Percentiles rank a stretch among this genome's conserved stretches.
phyloP scores from a whole-genome alignment of 495 filamentous ascomycete species.

The Hyaloscypha bicolor region DNA sequence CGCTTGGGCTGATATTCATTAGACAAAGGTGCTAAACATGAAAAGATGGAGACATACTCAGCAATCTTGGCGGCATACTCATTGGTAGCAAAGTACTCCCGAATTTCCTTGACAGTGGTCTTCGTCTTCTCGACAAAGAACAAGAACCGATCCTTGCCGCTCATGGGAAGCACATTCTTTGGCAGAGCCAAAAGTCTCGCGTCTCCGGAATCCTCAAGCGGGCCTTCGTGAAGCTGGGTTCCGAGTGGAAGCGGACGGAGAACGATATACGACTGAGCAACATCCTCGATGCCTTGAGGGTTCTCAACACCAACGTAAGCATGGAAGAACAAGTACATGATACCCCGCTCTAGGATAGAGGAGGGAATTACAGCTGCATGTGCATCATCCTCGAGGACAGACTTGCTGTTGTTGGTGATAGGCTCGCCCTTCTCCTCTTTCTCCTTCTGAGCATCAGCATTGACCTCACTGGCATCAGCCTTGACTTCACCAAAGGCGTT shows the following conservation, averaged over 20 bases:
- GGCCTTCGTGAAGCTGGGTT: slow-evolving; percentile 63
- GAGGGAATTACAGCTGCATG: slow-evolving; percentile 63
- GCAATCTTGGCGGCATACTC: slow-evolving; percentile 79
- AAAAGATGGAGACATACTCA: slow-evolving; percentile 41
- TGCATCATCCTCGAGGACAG: slow-evolving; percentile 31
- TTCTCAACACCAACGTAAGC: slow-evolving; percentile 74
- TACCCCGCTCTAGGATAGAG: slow-evolving; percentile 86
- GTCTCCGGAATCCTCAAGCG: slow-evolving; percentile 64
- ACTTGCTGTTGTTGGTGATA: slow-evolving; percentile 15
- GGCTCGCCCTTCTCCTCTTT: slow-evolving; percentile 21
- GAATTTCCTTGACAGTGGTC: slow-evolving; percentile 67
- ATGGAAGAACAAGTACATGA: slow-evolving; percentile 94
- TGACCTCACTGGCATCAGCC: slow-evolving; percentile 9
- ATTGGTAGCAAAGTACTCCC: slow-evolving; percentile 63
- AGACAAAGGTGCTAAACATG: background rate
- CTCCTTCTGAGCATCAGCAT: slow-evolving; percentile 15
- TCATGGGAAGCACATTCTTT: slow-evolving; percentile 84
- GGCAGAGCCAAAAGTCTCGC: slow-evolving; percentile 77
- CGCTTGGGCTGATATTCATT: slow-evolving; percentile 51
- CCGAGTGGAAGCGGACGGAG: slow-evolving; percentile 74
- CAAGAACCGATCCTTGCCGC: slow-evolving; percentile 72
- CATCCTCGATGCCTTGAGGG: slow-evolving; percentile 68
- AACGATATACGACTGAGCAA: slow-evolving; percentile 81
- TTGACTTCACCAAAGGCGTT: slow-evolving; percentile 25
- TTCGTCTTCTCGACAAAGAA: slow-evolving; percentile 81